Evolutionary conservation across 805 yeast species (phyloP).

Genomic region (Metschnikowia gruessii): DNA sequence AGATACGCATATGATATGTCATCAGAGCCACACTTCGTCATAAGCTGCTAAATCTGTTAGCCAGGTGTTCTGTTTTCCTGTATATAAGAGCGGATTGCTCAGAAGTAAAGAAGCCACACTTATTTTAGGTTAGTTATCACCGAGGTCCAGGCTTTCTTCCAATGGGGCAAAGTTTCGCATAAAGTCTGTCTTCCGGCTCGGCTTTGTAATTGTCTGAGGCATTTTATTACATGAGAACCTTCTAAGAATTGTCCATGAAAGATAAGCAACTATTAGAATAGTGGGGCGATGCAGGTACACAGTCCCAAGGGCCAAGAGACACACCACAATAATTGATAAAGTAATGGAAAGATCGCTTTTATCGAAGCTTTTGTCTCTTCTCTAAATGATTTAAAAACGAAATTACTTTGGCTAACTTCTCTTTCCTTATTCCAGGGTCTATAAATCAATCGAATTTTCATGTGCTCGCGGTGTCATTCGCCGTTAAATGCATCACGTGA

Average conservation of each 20-base stretch:
- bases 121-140: neutral
- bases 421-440: no score
- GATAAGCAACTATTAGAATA: no score
- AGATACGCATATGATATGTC: neutral
- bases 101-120: conserved; percentile 2
- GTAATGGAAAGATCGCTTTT: no score
- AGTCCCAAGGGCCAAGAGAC: no score
- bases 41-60: conserved; percentile 13
- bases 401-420: neutral
- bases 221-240: neutral
- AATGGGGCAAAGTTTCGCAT: neutral
- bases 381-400: no score
- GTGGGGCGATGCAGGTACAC: no score
- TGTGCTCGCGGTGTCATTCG: neutral
- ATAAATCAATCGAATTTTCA: no score
- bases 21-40: conserved; percentile 10
- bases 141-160: neutral
- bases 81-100: neutral
- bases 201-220: neutral
- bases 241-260: no score
- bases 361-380: no score
- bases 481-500: neutral
- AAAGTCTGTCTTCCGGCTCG: neutral
- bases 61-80: neutral
- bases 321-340: no score